Percentiles rank a stretch among this genome's conserved stretches.
Evolutionary conservation across 2,329 filamentous ascomycete species (phyloP).

Genomic region (Didymosphaeria variabile): DNA sequence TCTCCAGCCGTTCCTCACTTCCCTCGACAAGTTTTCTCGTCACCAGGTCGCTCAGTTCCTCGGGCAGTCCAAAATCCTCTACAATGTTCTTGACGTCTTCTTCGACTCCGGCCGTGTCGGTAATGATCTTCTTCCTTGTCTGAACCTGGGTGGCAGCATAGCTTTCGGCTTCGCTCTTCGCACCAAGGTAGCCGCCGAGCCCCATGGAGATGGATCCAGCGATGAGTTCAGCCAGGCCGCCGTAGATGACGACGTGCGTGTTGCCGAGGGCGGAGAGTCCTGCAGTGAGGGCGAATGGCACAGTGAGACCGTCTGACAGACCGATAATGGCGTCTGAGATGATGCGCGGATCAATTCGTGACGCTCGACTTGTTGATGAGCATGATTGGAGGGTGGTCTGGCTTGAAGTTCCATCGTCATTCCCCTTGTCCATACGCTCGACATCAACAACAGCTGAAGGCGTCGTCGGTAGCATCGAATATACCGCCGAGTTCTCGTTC

Average conservation of each 20-base stretch:
- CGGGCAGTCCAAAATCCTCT: slow-evolving; percentile 60
- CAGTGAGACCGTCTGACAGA: slow-evolving; percentile 80
- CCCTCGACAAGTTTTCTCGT: slow-evolving; percentile 59
- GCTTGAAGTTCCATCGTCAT: not conserved
- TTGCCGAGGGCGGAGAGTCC: slow-evolving; percentile 59
- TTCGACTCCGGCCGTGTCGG: slow-evolving; percentile 57
- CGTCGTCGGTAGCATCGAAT: slow-evolving; percentile 7
- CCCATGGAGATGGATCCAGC: slow-evolving; percentile 82
- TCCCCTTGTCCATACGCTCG: not conserved
- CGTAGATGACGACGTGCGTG: slow-evolving; percentile 57
- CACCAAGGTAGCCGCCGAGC: slow-evolving; percentile 76
- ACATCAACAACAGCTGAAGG: not conserved
- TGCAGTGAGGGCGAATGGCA: slow-evolving; percentile 80
- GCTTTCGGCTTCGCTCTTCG: slow-evolving; percentile 52
- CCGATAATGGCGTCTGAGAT: slow-evolving; percentile 72
- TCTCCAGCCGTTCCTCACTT: slow-evolving; percentile 60
- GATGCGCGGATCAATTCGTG: slow-evolving; percentile 4
- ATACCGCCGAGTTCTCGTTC: not conserved
- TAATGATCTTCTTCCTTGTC: slow-evolving; percentile 56
- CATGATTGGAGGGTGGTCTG: not conserved
- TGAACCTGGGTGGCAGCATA: slow-evolving; percentile 61
- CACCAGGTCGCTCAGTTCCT: slow-evolving; percentile 55
- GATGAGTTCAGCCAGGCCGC: slow-evolving; percentile 77
- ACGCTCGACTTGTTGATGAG: not conserved
- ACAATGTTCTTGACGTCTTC: slow-evolving; percentile 57